Conservation (phyloP, 768 basidiomycete species). For the Gloeostereum incarnatum region DNA sequence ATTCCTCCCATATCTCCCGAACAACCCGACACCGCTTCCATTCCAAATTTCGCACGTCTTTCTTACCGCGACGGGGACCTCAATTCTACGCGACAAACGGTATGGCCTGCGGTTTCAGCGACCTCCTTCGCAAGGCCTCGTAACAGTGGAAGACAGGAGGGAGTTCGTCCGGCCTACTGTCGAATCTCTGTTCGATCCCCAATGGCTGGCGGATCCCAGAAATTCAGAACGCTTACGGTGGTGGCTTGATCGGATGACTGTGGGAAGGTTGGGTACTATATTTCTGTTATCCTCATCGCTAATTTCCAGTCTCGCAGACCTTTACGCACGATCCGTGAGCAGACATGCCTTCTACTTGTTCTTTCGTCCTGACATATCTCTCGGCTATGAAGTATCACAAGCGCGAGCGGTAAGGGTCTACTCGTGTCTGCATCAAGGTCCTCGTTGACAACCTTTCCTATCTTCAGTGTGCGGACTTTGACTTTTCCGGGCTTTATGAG, state of each 20-base stretch:
- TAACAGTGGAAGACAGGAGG: conserved; percentile 20
- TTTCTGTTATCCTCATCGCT: background rate
- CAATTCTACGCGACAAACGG: conserved; percentile 11
- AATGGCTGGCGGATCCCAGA: conserved; percentile 21
- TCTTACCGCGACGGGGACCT: conserved; percentile 22
- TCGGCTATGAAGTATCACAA: conserved; percentile 24
- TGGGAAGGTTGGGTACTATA: conserved; percentile 11
- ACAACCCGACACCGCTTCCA: conserved; percentile 22
- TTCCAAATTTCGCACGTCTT: conserved; percentile 32
- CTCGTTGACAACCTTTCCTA: background rate
- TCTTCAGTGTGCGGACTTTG: conserved; percentile 8
- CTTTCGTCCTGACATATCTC: too few relatives aligned
- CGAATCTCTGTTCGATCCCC: conserved; percentile 21
- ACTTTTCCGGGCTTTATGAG: conserved; percentile 21
- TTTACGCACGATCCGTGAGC: conserved; percentile 4
- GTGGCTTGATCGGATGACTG: conserved; percentile 10
- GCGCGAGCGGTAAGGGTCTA: conserved; percentile 17
- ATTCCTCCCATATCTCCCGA: conserved; percentile 28
- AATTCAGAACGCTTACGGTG: conserved; percentile 13
- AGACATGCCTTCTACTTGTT: too few relatives aligned
- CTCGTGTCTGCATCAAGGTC: too few relatives aligned
- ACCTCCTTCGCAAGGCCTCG: conserved; percentile 8
- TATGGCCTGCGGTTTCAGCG: conserved; percentile 16
- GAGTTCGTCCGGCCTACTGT: conserved; percentile 18
- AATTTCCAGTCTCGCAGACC: background rate